phyloP scores from a whole-genome alignment of 2,329 filamentous ascomycete genomes.

The Tolypocladium inflatum region DNA sequence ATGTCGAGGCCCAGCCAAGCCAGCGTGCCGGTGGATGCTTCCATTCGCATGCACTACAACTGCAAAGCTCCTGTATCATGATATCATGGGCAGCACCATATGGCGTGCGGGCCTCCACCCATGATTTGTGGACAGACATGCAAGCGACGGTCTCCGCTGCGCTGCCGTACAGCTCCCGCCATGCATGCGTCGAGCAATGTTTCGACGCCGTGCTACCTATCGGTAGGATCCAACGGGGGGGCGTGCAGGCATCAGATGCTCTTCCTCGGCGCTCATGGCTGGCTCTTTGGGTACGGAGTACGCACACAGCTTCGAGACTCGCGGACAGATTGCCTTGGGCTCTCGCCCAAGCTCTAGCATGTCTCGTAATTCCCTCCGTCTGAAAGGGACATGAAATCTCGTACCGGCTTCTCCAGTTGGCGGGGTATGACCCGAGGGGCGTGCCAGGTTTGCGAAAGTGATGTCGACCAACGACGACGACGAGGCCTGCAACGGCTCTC shows the following conservation, averaged over 20 bases:
- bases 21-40: neutral
- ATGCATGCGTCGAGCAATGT: neutral
- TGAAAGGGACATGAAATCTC: too few relatives aligned
- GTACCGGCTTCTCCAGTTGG: neutral
- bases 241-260: neutral
- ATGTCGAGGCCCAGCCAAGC: neutral
- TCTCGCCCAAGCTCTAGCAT: neutral
- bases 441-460: neutral
- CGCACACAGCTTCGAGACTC: neutral
- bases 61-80: conserved; percentile 15
- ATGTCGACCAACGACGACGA: neutral
- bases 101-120: neutral
- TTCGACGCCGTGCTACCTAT: conserved; percentile 1
- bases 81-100: conserved; percentile 17
- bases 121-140: conserved; percentile 7
- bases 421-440: neutral
- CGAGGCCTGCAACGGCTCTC: neutral
- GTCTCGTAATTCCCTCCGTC: neutral
- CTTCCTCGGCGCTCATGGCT: neutral
- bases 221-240: neutral
- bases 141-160: conserved; percentile 3
- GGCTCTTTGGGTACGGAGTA: neutral
- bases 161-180: neutral
- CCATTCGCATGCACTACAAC: neutral
- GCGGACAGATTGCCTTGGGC: neutral